Conservation (phyloP, 2,329 filamentous ascomycete species). For the Ophiocordyceps camponoti-saundersi region DNA sequence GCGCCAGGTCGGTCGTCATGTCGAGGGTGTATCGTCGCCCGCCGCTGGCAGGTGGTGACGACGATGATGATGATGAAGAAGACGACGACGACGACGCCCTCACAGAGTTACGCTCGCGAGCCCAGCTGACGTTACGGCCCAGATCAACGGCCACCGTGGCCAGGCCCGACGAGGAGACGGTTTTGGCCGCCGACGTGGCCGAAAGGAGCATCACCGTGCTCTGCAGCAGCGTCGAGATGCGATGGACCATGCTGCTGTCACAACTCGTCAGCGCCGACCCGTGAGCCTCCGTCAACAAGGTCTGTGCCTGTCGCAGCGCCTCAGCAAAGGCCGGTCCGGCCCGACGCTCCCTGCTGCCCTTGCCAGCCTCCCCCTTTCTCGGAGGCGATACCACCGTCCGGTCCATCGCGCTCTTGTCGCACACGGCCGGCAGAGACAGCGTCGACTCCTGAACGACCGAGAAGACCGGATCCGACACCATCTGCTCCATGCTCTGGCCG, state of each 20-base stretch:
- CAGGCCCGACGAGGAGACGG: slow-evolving; percentile 35
- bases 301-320: slow-evolving; percentile 46
- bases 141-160: slow-evolving; percentile 51
- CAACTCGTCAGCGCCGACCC: slow-evolving; percentile 33
- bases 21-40: slow-evolving; percentile 26
- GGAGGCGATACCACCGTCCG: slow-evolving; percentile 18
- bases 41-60: background rate
- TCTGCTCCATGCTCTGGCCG: slow-evolving; percentile 51
- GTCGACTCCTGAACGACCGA: slow-evolving; percentile 87
- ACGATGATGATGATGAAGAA: too few relatives aligned
- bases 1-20: slow-evolving; percentile 32
- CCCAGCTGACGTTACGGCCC: slow-evolving; percentile 51
- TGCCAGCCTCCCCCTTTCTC: slow-evolving; percentile 11
- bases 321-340: slow-evolving; percentile 31
- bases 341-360: slow-evolving; percentile 12
- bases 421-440: slow-evolving; percentile 64
- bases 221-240: slow-evolving; percentile 45
- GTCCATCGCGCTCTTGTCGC: slow-evolving; percentile 20
- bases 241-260: slow-evolving; percentile 43
- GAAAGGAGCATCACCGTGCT: slow-evolving; percentile 50
- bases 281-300: slow-evolving; percentile 48
- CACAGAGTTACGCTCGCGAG: slow-evolving; percentile 42
- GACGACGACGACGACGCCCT: slow-evolving; percentile 17
- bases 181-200: slow-evolving; percentile 33
- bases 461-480: slow-evolving; percentile 68